These are phyloP conservation scores for Ascochyta rabiei DNA, from an alignment of 2,329 filamentous ascomycete genomes.

Conservation along the genomic window DNA sequence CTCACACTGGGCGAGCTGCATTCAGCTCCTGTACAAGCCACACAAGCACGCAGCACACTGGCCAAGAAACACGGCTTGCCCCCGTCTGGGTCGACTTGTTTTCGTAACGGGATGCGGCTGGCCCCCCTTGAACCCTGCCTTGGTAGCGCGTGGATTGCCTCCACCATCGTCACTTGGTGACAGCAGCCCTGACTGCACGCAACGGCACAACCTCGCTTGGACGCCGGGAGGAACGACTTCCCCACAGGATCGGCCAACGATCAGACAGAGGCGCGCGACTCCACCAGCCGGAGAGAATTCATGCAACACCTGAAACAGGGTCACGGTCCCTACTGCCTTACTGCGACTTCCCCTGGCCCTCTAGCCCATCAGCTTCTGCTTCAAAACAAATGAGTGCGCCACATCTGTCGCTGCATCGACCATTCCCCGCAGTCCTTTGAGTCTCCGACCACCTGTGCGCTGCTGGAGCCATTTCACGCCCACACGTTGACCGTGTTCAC, in stretches of 20 bases:
- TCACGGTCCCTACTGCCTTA: conserved; percentile 13
- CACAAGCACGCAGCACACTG: conserved; percentile 5
- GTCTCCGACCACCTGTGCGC: conserved; percentile 18
- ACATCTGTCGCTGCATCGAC: conserved; percentile 20
- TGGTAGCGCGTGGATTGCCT: background rate
- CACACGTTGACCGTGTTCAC: conserved; percentile 32
- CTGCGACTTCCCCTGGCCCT: conserved; percentile 40
- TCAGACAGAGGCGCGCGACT: conserved; percentile 17
- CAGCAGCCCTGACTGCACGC: conserved; percentile 1
- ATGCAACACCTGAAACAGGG: conserved; percentile 43
- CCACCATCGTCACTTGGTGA: conserved; percentile 7
- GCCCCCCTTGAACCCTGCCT: conserved; percentile 10
- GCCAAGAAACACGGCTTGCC: background rate
- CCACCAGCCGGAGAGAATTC: conserved; percentile 22
- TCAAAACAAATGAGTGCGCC: conserved; percentile 40
- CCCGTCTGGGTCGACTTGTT: background rate
- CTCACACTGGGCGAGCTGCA: conserved; percentile 11
- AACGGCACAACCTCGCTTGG: conserved; percentile 12
- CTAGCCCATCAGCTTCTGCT: conserved; percentile 31
- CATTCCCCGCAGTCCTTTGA: conserved; percentile 18
- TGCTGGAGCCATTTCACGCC: conserved; percentile 17
- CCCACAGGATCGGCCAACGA: conserved; percentile 23
- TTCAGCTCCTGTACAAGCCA: conserved; percentile 10
- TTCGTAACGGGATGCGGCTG: conserved; percentile 9
- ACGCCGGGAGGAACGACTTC: conserved; percentile 4